Evolutionary conservation across 805 yeast genomes (phyloP), one percentile per base, ranked within the genome.

Genomic region (Brettanomyces nanus): DNA sequence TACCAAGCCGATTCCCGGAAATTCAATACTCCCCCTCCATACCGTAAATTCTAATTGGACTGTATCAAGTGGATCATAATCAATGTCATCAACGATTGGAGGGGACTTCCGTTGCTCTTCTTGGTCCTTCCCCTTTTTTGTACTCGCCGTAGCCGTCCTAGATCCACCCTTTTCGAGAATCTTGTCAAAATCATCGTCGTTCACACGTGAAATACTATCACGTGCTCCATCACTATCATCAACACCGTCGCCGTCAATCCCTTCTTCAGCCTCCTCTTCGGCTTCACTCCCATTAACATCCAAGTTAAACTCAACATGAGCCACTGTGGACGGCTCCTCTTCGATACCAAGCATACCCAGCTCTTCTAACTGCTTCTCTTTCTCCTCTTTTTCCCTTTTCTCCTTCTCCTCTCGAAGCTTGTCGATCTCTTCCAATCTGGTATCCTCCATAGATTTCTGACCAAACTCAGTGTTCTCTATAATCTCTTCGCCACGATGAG

Each of bases 401-500:
- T 37, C 36, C 19, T 27, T 29, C 22, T 37, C 40, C 7, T 43
- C 45, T 19, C 46, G 52, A 11, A 54, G 25, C 19, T 42, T 39
- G 29, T 53, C 58, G 28, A 53, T 50, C 41, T 52, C 58, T 35
- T 49, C 49, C 33, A 48, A 37, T 35, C 53, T 36, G 10, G 50
- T 41, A 43, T 49, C 54, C 44, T 39, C 50, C 50, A 17, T 55
- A 58, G 9, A 56, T 60, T 20, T 55, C 61, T 33, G 25, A 15
- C 34, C 23, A 26, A 32, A 38, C 21, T 67, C 73, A 19, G 68
- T 73, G 33, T 46, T 43, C 30, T 82, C 94, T 5, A 85, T 69
- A n/a, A 83, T 56, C 52, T 83, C 89, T 44, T 87, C 95, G 19
- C 96, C 95, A 56, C 82, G 84, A 55, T 86, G 95, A 3, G 95